Evolutionary conservation across 345 rosid genomes (phyloP).

Genomic region (Salix koriyanagi): DNA sequence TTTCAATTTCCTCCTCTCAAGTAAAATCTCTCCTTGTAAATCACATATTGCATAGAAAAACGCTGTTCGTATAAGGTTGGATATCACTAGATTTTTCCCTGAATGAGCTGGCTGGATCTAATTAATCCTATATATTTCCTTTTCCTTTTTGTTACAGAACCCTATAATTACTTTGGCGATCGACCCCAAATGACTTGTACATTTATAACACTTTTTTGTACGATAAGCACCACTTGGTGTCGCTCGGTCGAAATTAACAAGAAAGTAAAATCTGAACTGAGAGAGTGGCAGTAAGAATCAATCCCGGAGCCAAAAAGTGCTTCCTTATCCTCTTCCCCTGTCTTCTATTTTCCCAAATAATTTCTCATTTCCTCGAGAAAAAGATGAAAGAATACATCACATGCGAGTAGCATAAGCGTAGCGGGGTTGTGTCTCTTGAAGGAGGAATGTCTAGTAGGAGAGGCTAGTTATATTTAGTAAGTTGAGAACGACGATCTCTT

Average conservation of each 20-base stretch:
- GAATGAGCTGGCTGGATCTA: too few relatives aligned
- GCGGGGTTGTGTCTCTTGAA: slow-evolving; percentile 12
- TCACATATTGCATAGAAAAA: neutral
- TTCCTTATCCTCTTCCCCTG: neutral
- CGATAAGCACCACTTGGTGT: too few relatives aligned
- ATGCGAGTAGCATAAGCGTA: neutral
- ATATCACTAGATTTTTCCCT: neutral
- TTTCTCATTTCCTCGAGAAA: neutral
- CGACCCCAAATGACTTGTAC: neutral
- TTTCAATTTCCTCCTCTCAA: neutral
- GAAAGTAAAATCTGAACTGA: neutral
- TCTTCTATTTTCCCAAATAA: neutral
- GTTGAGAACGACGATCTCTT: slow-evolving; percentile 19
- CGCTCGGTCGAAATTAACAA: too few relatives aligned
- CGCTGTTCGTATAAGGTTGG: neutral
- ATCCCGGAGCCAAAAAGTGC: neutral
- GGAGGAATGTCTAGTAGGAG: slow-evolving; percentile 30
- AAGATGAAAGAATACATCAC: neutral
- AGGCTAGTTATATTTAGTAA: neutral
- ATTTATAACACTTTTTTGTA: too few relatives aligned
- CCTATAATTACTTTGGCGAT: neutral
- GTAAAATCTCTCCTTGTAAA: neutral
- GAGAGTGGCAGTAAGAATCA: neutral
- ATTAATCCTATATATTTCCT: too few relatives aligned
- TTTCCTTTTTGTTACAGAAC: neutral